Evolutionary conservation across 345 rosid genomes (phyloP).

Genomic region (Cardamine chenopodiifolia): DNA sequence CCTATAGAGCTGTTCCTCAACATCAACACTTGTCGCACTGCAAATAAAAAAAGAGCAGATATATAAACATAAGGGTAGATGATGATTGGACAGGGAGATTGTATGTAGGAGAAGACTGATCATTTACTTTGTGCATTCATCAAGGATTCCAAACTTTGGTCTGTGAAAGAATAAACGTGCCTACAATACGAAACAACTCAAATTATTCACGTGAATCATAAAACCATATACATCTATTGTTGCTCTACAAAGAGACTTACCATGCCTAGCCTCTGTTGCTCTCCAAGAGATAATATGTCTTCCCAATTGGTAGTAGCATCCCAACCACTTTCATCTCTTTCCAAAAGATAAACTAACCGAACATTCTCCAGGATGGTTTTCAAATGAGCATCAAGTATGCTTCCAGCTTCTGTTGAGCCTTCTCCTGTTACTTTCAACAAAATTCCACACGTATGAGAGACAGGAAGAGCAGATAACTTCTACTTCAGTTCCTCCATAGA

Average conservation of each 20-base stretch:
- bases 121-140: conserved; percentile 95
- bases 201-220: conserved; percentile 5
- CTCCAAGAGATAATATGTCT: conserved; percentile 93
- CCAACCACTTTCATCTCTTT: conserved; percentile 86
- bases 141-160: conserved; percentile 91
- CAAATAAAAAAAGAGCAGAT: conserved; percentile 32
- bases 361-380: conserved; percentile 80
- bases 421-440: conserved; percentile 48
- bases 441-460: conserved; percentile 3
- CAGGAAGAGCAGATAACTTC: conserved; percentile 14
- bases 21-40: conserved; percentile 96
- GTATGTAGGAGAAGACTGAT: background rate
- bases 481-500: conserved; percentile 4
- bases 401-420: conserved; percentile 41
- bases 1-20: conserved; percentile 93
- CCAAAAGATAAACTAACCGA: conserved; percentile 80
- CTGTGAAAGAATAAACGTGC: conserved; percentile 95
- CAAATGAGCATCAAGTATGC: conserved; percentile 60
- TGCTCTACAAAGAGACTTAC: conserved; percentile 47
- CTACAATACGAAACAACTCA: conserved; percentile 48
- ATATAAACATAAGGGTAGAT: background rate
- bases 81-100: background rate
- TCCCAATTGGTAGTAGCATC: conserved; percentile 86
- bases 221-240: background rate
- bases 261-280: conserved; percentile 98